These are phyloP conservation scores for Talaromyces rugulosus DNA, from an alignment of 2,329 filamentous ascomycete genomes.

Conservation along the genomic window DNA sequence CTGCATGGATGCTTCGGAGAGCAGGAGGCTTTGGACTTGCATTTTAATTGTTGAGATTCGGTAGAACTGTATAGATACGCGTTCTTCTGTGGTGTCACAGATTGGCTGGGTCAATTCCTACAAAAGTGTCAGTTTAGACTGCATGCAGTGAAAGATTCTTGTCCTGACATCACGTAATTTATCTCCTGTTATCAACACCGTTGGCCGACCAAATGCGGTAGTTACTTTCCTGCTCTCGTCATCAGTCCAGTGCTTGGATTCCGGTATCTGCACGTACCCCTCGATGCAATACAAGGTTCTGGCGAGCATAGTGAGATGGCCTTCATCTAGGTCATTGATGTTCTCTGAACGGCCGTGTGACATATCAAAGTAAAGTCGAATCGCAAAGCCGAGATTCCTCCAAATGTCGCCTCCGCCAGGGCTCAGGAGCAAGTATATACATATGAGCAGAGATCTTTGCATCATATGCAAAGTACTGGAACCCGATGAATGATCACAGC, in stretches of 20 bases:
- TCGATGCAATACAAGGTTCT: slow-evolving; percentile 7
- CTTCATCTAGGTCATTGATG: slow-evolving; percentile 4
- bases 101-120: slow-evolving; percentile 2
- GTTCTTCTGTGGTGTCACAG: slow-evolving; percentile 3
- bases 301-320: slow-evolving; percentile 3
- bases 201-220: slow-evolving; percentile 5
- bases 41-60: slow-evolving; percentile 7
- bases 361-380: slow-evolving; percentile 5
- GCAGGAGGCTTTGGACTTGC: slow-evolving; percentile 6
- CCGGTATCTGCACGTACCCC: not conserved
- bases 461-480: slow-evolving; percentile 6
- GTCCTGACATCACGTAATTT: slow-evolving; percentile 5
- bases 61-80: slow-evolving; percentile 7
- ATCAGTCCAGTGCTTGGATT: not conserved
- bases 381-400: slow-evolving; percentile 5
- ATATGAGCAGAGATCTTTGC: slow-evolving; percentile 4
- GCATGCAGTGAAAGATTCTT: not conserved
- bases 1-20: slow-evolving; percentile 5
- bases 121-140: slow-evolving; percentile 2
- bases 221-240: slow-evolving; percentile 2
- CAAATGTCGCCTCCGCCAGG: slow-evolving; percentile 5
- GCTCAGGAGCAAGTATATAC: slow-evolving; percentile 2
- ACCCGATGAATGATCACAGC: slow-evolving; percentile 6
- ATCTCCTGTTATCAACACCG: slow-evolving; percentile 4
- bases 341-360: slow-evolving; percentile 4